These are phyloP conservation scores for Hypoxylon cercidicola DNA, from an alignment of 495 filamentous ascomycete species.

Conservation along the genomic window DNA sequence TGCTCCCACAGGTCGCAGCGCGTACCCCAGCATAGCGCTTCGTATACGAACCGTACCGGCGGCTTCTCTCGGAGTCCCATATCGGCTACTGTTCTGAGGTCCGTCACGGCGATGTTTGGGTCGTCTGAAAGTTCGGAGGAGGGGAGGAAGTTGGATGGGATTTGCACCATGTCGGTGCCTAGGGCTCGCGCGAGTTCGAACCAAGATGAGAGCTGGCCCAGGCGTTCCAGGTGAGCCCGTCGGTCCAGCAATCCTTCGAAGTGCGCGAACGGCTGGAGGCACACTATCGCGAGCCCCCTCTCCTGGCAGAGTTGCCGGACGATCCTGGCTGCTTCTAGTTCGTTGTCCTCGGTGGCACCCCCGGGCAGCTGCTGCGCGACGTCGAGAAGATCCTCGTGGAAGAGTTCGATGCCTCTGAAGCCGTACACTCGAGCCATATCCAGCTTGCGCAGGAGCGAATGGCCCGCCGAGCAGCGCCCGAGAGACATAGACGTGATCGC, in stretches of 20 bases:
- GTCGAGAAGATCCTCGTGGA: slow-evolving; percentile 80
- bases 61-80: slow-evolving; percentile 64
- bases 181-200: slow-evolving; percentile 72
- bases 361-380: slow-evolving; percentile 57
- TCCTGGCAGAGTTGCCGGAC: slow-evolving; percentile 66
- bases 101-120: slow-evolving; percentile 66
- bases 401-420: slow-evolving; percentile 78
- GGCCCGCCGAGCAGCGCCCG: slow-evolving; percentile 66
- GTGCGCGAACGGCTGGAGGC: slow-evolving; percentile 82
- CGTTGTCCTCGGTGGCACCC: slow-evolving; percentile 51
- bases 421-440: slow-evolving; percentile 71
- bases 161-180: slow-evolving; percentile 74
- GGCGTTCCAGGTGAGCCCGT: slow-evolving; percentile 62
- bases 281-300: slow-evolving; percentile 70
- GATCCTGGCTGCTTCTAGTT: slow-evolving; percentile 66
- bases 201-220: slow-evolving; percentile 75
- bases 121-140: slow-evolving; percentile 67
- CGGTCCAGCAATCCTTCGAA: slow-evolving; percentile 81
- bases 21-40: slow-evolving; percentile 80
- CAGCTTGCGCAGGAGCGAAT: slow-evolving; percentile 71
- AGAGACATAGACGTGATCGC: slow-evolving; percentile 79
- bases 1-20: slow-evolving; percentile 77
- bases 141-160: slow-evolving; percentile 77
- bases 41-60: slow-evolving; percentile 78
- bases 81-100: slow-evolving; percentile 73